Percentiles rank a stretch among this genome's conserved stretches.
These are phyloP conservation scores for Penicillium pulvis DNA, from an alignment of 495 filamentous ascomycete genomes.

Conservation along the genomic window DNA sequence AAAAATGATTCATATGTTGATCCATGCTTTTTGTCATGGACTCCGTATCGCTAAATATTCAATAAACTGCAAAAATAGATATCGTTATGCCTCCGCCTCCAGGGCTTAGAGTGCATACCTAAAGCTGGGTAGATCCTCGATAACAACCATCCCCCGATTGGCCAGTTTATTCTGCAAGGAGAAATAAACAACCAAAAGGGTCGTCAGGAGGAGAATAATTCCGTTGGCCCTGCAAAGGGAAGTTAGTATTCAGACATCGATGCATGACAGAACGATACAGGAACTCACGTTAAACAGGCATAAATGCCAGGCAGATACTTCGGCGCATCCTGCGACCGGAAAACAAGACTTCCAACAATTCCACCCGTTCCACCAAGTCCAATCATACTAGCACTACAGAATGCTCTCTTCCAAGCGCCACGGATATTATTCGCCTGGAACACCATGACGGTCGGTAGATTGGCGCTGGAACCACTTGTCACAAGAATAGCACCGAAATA, in stretches of 20 bases:
- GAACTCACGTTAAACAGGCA: constrained; percentile 6
- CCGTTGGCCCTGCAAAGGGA: neutral
- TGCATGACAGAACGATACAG: too few species aligned
- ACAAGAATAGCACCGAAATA: constrained; percentile 64
- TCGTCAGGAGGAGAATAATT: neutral
- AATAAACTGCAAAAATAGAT: too few species aligned
- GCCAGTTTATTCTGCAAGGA: neutral
- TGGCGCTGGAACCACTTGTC: constrained; percentile 53
- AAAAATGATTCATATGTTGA: too few species aligned
- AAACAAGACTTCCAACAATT: constrained; percentile 52
- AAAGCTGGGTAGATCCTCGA: neutral
- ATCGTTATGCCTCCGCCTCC: too few species aligned
- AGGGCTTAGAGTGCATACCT: neutral
- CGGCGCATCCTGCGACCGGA: constrained; percentile 48
- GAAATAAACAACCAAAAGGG: neutral
- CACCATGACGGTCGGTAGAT: constrained; percentile 48
- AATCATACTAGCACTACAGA: constrained; percentile 50
- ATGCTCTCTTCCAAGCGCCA: constrained; percentile 23
- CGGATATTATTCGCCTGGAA: constrained; percentile 21
- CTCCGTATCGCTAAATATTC: too few species aligned
- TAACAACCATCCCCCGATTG: neutral
- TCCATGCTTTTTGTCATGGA: too few species aligned
- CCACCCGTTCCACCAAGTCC: constrained; percentile 54
- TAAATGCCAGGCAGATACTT: constrained; percentile 20
- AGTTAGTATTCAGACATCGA: neutral